Evolutionary conservation across 805 yeast genomes (phyloP).

Genomic region (Cyberlindnera petersonii): DNA sequence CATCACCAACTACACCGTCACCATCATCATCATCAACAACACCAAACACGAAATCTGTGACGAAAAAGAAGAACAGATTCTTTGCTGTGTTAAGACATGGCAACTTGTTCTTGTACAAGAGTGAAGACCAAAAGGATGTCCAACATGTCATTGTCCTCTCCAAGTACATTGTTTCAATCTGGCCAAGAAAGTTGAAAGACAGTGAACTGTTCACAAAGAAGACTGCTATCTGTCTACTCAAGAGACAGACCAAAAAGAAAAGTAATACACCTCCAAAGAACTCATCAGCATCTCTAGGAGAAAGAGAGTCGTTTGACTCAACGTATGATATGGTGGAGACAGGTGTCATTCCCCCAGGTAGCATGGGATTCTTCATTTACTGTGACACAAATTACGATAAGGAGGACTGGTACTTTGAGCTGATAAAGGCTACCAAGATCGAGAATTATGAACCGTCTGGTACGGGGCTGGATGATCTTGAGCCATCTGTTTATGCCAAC

Average conservation of each 20-base stretch:
- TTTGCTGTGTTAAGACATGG: constrained; percentile 81
- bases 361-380: constrained; percentile 54
- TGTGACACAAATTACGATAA: constrained; percentile 76
- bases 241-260: constrained; percentile 34
- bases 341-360: constrained; percentile 30
- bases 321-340: constrained; percentile 24
- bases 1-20: constrained; percentile 3
- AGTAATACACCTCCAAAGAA: constrained; percentile 33
- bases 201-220: constrained; percentile 77
- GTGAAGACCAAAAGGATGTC: constrained; percentile 59
- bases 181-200: constrained; percentile 80
- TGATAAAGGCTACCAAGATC: constrained; percentile 70
- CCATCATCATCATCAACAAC: constrained; percentile 17
- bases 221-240: constrained; percentile 72
- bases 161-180: constrained; percentile 65
- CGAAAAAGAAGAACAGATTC: constrained; percentile 54
- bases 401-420: constrained; percentile 89
- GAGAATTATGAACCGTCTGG: constrained; percentile 23
- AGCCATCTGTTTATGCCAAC: constrained; percentile 64
- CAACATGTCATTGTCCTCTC: constrained; percentile 77
- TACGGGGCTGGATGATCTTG: constrained; percentile 33
- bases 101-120: constrained; percentile 78
- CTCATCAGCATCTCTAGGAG: constrained; percentile 25
- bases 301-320: constrained; percentile 11
- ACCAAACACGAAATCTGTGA: constrained; percentile 28